Base-by-base conservation (phyloP, 106 monocot species). In the Platanthera zijinensis region DNA sequence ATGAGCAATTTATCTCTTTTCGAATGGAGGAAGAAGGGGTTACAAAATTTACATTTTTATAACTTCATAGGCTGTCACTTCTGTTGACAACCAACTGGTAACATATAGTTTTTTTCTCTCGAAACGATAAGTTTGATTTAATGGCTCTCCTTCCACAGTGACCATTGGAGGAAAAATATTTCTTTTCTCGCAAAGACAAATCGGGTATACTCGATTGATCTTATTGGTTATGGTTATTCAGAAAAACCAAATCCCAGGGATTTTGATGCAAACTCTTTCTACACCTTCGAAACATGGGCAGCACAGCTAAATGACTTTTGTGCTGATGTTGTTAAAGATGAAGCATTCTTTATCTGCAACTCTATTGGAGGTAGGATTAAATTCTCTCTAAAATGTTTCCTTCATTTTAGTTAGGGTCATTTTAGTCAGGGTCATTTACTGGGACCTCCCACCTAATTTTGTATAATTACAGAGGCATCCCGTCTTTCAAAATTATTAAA, bases 271-370 rank as follows among this genome's bases (percentile, higher is more conserved):
- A 72, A 77, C 73, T 49, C 80, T 10, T 89, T 96, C 79, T 96
- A 96, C 76, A 89, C 96, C 73, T 96, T 96, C 83, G 96, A 96
- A 52, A 96, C 93, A 51, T 96, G 96, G 96, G 96, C 85, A 72
- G 73, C 87, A 51, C 93, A 96, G 72, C 51, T 96, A 66, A 96
- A 93, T 86, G 87, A 89, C 5, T 96, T 96, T 74, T 93, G 89
- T 79, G 25, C 71, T 69, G 89, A 87, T 25, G 84, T 96, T 48
- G 91, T 96, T n/a, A 89, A 86, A 81, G 93, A 89, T 73, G 53
- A 79, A 50, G 93, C 87, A 19, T 96, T 96, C 89, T 93, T 89
- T 77, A 91, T 96, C 76, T 96, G 96, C 80, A 96, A 96, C 75
- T 96, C 96, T 22, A 93, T 96, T 74, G 96, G 96, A 86, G 96